These are phyloP conservation scores for Vicia sativa DNA, from an alignment of 306 rosid genomes.

Conservation along the genomic window DNA sequence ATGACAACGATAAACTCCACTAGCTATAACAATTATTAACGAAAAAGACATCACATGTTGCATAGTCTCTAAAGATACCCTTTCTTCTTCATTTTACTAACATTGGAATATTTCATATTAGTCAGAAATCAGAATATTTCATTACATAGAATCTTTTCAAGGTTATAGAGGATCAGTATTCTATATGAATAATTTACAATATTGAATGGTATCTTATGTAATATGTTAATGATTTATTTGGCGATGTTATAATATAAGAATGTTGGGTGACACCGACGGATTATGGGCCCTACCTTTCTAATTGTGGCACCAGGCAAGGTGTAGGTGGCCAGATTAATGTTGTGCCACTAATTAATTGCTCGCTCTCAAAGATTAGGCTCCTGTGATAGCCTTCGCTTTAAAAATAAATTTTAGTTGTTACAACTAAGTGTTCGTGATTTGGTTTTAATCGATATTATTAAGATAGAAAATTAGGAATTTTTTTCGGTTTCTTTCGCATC, in stretches of 20 bases:
- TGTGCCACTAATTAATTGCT: not conserved
- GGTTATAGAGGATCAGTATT: not conserved
- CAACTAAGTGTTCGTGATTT: no score
- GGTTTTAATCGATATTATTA: no score
- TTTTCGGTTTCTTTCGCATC: no score
- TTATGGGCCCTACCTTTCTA: not conserved
- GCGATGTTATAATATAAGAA: no score
- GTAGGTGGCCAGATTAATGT: not conserved
- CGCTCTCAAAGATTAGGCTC: not conserved
- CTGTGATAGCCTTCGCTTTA: no score
- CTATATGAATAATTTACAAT: no score
- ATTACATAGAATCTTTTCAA: not conserved
- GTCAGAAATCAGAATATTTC: no score
- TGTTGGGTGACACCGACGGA: not conserved
- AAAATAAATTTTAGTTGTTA: no score
- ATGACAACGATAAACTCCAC: constrained; percentile 5
- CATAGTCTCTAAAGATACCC: not conserved
- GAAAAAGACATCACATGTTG: not conserved
- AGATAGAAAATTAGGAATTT: no score
- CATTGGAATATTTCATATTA: no score
- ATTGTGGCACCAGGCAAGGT: not conserved
- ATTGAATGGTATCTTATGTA: not conserved
- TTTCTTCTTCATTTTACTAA: not conserved
- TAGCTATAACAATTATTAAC: not conserved
- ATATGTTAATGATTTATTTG: not conserved